Evolutionary conservation across 495 filamentous ascomycete species (phyloP), one percentile per base, ranked within the genome.

Genomic region (Astrothelium subdiscretum): DNA sequence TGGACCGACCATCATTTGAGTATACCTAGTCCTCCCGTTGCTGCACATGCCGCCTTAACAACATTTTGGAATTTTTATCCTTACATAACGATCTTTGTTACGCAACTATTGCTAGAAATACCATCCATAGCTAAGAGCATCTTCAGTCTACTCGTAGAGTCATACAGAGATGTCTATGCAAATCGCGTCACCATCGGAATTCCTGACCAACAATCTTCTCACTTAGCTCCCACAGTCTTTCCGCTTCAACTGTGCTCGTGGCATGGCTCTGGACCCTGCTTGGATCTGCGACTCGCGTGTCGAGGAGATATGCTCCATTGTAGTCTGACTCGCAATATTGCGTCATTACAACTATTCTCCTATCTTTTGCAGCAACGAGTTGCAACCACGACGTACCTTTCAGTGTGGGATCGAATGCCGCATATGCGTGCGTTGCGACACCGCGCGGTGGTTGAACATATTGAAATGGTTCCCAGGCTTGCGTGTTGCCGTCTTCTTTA

Each of bases 171-270:
- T n/a, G n/a, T n/a, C n/a, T n/a, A n/a, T n/a, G n/a, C n/a, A n/a
- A n/a, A n/a, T n/a, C n/a, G n/a, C n/a, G n/a, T n/a, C n/a, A n/a
- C 35, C 35, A 38, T 38, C 35, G 35, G 35, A 38, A 38, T 15
- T 38, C 35, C 35, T 38, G 35, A 6, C 35, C 35, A 0, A 38
- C 35, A 38, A 83, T 44, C 63, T 77, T 71, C 70, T 84, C 80
- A 24, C 75, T 78, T 13, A 78, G n/a, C 22, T 69, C 67, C 79
- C 79, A 80, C n/a, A 83, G 67, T 66, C 65, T 77, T 59, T 80
- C 81, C 2, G 79, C 82, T n/a, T 61, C 40, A 15, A 70, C 71
- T 8, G 69, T 70, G 26, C 40, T 70, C 62, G 72, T 75, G 52
- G 62, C 42, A 8, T 75, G 69, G 8, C 15, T 6, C 15, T 38